Base-by-base conservation (phyloP, 495 filamentous ascomycete genomes). In the Melanomma pulvis-pyrius region DNA sequence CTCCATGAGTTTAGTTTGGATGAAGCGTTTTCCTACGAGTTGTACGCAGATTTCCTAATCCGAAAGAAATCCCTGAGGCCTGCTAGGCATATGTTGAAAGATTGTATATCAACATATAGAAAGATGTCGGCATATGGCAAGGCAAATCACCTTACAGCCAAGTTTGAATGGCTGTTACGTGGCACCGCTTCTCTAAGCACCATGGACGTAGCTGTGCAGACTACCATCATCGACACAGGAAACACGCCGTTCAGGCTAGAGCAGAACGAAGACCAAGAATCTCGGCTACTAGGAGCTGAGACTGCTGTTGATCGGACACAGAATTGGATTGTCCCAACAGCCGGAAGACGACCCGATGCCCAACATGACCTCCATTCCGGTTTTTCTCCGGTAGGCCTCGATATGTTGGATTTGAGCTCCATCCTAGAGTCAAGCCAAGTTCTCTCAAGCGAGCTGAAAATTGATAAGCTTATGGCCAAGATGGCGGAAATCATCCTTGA, bases 401-500 rank as follows among this genome's bases (percentile, higher is more conserved):
- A 97, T 75, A 92, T 96, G 77, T 90, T 96, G 57, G 92, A 96
- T 74, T 74, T 96, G 57, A 87, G 90, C 49, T 91, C 89, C 44
- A 96, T 97, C 56, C 82, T 97, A 11, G 87, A 92, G 70, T 93
- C 90, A 17, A 93, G 89, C 47, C 92, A 96, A 79, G 87, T 96
- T 47, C 91, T 97, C 72, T 96, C 92, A 13, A 96, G 91, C 28
- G 91, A 96, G 59, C 81, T 96, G 30, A 85, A 91, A 61, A 87
- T 96, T 22, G 92, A 97, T 63, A 86, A 87, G 54, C 85, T 97
- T 8, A 79, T 96, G 44, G 86, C 87, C 58, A 94, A 91, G 60
- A 96, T 97, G 90, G 90, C 90, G 56, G 88, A 93, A 72, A 92
- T 96, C 63, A 93, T 96, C 49, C 74, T 96, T 21, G 90, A 93